Evolutionary conservation across 768 basidiomycete genomes (phyloP).

Genomic region (Panus rudis): DNA sequence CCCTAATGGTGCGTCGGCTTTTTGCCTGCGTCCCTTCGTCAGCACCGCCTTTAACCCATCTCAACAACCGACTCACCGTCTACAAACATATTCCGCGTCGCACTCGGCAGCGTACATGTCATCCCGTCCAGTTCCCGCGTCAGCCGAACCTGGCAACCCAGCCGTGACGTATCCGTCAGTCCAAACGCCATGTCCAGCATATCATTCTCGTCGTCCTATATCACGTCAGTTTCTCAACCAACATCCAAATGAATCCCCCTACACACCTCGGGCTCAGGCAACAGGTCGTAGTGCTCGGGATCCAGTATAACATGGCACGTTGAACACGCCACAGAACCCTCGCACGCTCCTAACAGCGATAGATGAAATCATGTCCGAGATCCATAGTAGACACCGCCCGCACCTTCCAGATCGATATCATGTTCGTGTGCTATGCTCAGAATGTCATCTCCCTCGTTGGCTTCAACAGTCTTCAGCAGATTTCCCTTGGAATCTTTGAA

Average conservation of each 20-base stretch:
- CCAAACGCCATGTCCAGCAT: slow-evolving; percentile 99
- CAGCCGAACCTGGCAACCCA: slow-evolving; percentile 75
- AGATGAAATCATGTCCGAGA: not conserved
- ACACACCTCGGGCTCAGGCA: slow-evolving; percentile 69
- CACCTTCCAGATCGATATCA: slow-evolving; percentile 94
- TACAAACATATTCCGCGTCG: slow-evolving; percentile 96
- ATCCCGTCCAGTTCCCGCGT: slow-evolving; percentile 82
- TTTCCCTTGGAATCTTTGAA: slow-evolving; percentile 87
- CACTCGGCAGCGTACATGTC: slow-evolving; percentile 76
- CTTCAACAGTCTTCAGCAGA: slow-evolving; percentile 83
- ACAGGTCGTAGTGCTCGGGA: slow-evolving; percentile 72
- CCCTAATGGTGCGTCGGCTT: slow-evolving; percentile 45
- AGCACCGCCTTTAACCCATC: not conserved
- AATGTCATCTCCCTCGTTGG: slow-evolving; percentile 90
- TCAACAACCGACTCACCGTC: slow-evolving; percentile 60
- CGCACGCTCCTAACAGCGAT: slow-evolving; percentile 91
- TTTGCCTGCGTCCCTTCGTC: slow-evolving; percentile 34
- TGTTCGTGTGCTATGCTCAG: slow-evolving; percentile 89
- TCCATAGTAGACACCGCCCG: slow-evolving; percentile 14
- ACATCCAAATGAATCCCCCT: no score
- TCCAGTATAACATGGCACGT: slow-evolving; percentile 93
- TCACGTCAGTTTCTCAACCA: not conserved
- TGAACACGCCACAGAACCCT: slow-evolving; percentile 94
- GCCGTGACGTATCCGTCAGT: slow-evolving; percentile 83
- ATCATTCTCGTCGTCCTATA: slow-evolving; percentile 90